A percentile compares a stretch with the other conserved stretches of the same genome.
Conservation (phyloP, 2,329 filamentous ascomycete species). For the Plectosphaerella cucumerina region DNA sequence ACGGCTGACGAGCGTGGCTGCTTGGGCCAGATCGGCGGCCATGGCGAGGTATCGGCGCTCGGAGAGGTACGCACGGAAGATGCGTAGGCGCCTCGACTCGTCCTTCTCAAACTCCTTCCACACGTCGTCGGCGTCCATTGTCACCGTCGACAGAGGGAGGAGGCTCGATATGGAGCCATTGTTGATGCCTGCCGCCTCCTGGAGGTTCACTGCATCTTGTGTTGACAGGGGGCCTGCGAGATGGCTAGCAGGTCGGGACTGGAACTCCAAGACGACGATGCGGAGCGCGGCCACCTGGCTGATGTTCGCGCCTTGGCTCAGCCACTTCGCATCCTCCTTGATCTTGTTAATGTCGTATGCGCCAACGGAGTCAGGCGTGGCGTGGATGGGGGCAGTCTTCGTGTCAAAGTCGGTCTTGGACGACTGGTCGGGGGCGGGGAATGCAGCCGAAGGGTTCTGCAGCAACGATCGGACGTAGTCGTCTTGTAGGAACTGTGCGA, state of each 20-base stretch:
- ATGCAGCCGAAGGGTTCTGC: slow-evolving; percentile 64
- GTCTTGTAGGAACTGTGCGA: slow-evolving; percentile 69
- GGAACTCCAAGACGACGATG: slow-evolving; percentile 77
- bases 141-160: slow-evolving; percentile 46
- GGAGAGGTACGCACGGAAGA: slow-evolving; percentile 67
- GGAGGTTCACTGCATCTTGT: slow-evolving; percentile 72
- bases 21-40: slow-evolving; percentile 51
- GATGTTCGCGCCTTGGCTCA: slow-evolving; percentile 72
- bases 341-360: slow-evolving; percentile 73
- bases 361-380: slow-evolving; percentile 62
- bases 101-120: slow-evolving; percentile 58
- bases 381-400: slow-evolving; percentile 82
- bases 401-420: slow-evolving; percentile 73
- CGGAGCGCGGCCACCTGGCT: slow-evolving; percentile 81
- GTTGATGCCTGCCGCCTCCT: slow-evolving; percentile 66
- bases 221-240: slow-evolving; percentile 69
- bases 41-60: slow-evolving; percentile 68
- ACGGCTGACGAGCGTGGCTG: slow-evolving; percentile 1
- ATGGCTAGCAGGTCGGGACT: slow-evolving; percentile 70
- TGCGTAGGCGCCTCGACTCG: slow-evolving; percentile 59
- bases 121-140: slow-evolving; percentile 49
- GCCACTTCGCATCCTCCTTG: slow-evolving; percentile 81
- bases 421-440: slow-evolving; percentile 56
- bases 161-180: slow-evolving; percentile 56
- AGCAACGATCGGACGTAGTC: slow-evolving; percentile 65